Conservation (phyloP, 2,329 filamentous ascomycete genomes). For the Celoporthe dispersa region DNA sequence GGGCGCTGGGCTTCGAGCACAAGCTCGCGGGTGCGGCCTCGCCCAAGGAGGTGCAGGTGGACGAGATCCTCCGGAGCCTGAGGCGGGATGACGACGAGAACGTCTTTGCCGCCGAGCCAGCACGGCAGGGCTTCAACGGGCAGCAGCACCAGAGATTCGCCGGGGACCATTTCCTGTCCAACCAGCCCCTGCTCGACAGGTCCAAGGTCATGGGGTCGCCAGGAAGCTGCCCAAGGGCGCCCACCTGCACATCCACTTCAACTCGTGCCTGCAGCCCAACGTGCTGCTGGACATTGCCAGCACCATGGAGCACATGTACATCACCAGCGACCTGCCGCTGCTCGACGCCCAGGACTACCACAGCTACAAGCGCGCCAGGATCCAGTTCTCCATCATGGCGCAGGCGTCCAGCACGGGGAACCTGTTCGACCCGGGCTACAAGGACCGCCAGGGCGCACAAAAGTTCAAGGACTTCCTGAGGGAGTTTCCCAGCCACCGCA, state of each 20-base stretch:
- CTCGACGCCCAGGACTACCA: constrained; percentile 42
- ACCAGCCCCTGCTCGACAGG: constrained; percentile 55
- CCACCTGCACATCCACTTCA: constrained; percentile 78
- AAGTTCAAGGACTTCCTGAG: constrained; percentile 46
- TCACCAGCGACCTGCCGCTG: constrained; percentile 64
- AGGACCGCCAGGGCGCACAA: constrained; percentile 48
- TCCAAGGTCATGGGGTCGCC: constrained; percentile 64
- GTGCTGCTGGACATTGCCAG: constrained; percentile 61
- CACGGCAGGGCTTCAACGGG: constrained; percentile 44
- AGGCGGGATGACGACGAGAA: constrained; percentile 41
- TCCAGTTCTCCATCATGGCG: constrained; percentile 62
- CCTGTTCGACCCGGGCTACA: constrained; percentile 57
- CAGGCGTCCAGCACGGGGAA: constrained; percentile 41
- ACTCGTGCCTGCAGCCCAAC: constrained; percentile 68
- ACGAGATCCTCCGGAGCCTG: constrained; percentile 46
- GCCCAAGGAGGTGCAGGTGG: constrained; percentile 42
- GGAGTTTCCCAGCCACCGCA: constrained; percentile 39
- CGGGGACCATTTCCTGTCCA: constrained; percentile 63
- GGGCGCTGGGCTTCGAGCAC: constrained; percentile 47
- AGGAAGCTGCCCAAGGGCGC: constrained; percentile 70
- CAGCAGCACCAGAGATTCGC: constrained; percentile 51
- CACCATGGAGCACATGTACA: constrained; percentile 68
- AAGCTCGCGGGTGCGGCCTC: constrained; percentile 40
- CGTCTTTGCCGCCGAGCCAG: constrained; percentile 42
- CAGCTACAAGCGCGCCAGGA: constrained; percentile 59